These are phyloP conservation scores for Mikania micrantha DNA, from an alignment of 129 eudicot genomes.

Conservation along the genomic window DNA sequence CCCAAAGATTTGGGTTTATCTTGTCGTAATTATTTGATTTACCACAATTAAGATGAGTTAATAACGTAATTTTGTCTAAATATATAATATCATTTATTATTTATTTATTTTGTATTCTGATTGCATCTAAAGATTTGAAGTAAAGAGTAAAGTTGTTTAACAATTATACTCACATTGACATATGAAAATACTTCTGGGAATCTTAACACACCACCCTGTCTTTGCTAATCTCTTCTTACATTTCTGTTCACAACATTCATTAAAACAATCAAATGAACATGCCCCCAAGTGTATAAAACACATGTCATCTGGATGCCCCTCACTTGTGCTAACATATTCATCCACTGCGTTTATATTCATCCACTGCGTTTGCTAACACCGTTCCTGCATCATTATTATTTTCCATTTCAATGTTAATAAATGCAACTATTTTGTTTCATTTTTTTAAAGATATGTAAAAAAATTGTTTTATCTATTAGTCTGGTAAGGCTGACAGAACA, in stretches of 20 bases:
- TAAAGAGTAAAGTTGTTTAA: not conserved
- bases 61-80: too few species aligned
- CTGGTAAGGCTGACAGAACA: too few species aligned
- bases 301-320: not conserved
- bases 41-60: too few species aligned
- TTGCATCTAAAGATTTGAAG: too few species aligned
- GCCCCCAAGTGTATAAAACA: not conserved
- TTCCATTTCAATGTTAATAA: not conserved
- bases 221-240: not conserved
- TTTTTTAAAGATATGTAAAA: too few species aligned
- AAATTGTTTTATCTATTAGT: too few species aligned
- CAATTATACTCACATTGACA: conserved; percentile 12
- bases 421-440: too few species aligned
- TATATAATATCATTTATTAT: too few species aligned
- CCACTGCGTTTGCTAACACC: not conserved
- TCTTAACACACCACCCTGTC: conserved; percentile 1
- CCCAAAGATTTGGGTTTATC: too few species aligned
- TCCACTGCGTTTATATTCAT: not conserved
- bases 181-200: not conserved
- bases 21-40: too few species aligned
- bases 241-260: not conserved
- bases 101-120: too few species aligned
- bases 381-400: not conserved
- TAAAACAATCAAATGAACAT: not conserved
- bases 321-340: not conserved